Conservation (phyloP, 495 filamentous ascomycete species). For the Coniosporium apollinis region DNA sequence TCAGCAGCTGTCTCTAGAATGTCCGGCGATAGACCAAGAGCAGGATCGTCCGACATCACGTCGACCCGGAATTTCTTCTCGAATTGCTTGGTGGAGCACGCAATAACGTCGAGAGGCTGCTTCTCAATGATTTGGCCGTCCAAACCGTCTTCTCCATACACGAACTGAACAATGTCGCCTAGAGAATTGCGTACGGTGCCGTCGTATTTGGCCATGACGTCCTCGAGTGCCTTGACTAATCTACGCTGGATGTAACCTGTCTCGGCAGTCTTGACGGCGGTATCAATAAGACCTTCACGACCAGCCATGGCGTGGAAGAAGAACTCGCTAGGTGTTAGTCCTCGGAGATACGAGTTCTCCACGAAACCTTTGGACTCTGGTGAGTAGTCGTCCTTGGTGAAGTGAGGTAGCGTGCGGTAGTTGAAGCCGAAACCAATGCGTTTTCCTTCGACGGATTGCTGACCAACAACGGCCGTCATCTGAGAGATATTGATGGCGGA, state of each 20-base stretch:
- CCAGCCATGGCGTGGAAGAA: conserved; percentile 99
- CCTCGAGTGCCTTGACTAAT: conserved; percentile 93
- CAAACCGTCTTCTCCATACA: conserved; percentile 94
- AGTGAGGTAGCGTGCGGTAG: conserved; percentile 91
- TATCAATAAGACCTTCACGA: conserved; percentile 99
- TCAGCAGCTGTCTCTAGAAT: conserved; percentile 75
- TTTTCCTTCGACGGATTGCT: conserved; percentile 95
- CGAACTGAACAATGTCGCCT: conserved; percentile 91
- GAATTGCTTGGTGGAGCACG: conserved; percentile 54
- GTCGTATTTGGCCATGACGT: conserved; percentile 95
- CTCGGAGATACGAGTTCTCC: conserved; percentile 96
- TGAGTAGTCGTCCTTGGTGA: conserved; percentile 97
- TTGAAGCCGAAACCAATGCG: conserved; percentile 99
- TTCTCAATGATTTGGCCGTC: conserved; percentile 84
- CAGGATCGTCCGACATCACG: conserved; percentile 75
- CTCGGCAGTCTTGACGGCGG: conserved; percentile 96
- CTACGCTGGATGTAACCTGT: conserved; percentile 98
- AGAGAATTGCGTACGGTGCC: conserved; percentile 94
- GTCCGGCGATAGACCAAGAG: conserved; percentile 44
- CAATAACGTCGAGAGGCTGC: conserved; percentile 74
- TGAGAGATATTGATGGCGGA: conserved; percentile 98
- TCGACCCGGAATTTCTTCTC: conserved; percentile 74
- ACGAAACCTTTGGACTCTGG: conserved; percentile 95
- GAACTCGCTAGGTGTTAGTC: conserved; percentile 87
- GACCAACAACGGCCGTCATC: conserved; percentile 93